Evolutionary conservation across 1,139 yeast species (phyloP), one percentile per base, ranked within the genome.

Genomic region (Pneumocystis wakefieldiae): DNA sequence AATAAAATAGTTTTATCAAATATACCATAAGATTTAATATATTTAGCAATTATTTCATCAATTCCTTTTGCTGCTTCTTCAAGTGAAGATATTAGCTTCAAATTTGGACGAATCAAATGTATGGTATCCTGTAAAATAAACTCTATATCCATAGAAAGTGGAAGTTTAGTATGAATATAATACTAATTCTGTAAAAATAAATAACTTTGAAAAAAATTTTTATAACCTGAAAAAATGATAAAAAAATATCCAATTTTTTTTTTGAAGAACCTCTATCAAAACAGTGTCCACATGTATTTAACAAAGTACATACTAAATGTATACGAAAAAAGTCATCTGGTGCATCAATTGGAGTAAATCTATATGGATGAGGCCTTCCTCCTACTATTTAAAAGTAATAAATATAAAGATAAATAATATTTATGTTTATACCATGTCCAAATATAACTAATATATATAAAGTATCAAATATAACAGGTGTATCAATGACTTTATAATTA

Each of bases 311-410:
- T 14, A 81, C 73, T 70, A 90, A 73, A 60, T 84, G 83, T 38
- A 89, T 76, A 66, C 96, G 78, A 72, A 89, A 88, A 70, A 84
- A 87, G 68, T 87, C 85, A 69, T 83, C 80, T 0, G 85, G 84
- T 12, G 76, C 76, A 73, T 90, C 97, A 29, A 80, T 64, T 19
- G 77, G 78, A 28, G 77, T 74, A 42, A 72, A 67, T 37, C 71
- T 73, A 29, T 74, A 73, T 0, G 84, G 84, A 24, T 76, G 75
- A 0, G 94, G 91, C 66, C 79, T 81, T 64, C 83, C 84, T 64
- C 79, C 78, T 0, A 82, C 55, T 48, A 48, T 48, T 48, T 24
- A 48, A 48, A 24, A 48, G 14, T 15, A 48, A 12, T 19, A 42
- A 42, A 19, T 42, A 42, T 48, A 48, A 48, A 24, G 29, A 24